Evolutionary conservation across 108 stramenopile genomes (phyloP).

Genomic region (Discostella stelligeroides): DNA sequence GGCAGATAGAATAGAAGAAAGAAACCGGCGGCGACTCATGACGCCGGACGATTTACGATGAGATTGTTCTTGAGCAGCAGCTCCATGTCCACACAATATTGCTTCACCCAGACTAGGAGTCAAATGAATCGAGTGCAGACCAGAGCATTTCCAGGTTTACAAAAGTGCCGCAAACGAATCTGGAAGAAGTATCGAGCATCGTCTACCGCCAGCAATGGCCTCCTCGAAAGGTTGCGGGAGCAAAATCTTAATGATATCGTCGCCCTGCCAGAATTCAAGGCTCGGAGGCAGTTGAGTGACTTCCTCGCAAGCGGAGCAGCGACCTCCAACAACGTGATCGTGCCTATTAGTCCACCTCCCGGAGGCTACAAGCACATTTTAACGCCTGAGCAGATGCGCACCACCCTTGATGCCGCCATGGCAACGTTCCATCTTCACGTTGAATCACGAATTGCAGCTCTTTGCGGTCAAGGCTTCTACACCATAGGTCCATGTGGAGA

Average conservation of each 20-base stretch:
- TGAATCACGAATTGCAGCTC: slow-evolving; percentile 77
- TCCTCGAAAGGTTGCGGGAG: slow-evolving; percentile 40
- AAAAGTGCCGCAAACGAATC: background rate
- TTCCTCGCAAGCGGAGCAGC: slow-evolving; percentile 25
- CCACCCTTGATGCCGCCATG: slow-evolving; percentile 65
- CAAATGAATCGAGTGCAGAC: slow-evolving; percentile 3
- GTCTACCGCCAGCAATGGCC: slow-evolving; percentile 3
- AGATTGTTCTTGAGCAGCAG: too few species aligned
- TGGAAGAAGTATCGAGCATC: slow-evolving; percentile 11
- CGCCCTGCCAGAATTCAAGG: slow-evolving; percentile 48
- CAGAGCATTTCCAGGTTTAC: background rate
- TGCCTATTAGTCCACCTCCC: slow-evolving; percentile 45
- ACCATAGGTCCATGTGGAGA: slow-evolving; percentile 94
- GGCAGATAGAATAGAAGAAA: too few species aligned
- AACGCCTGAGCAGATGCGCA: slow-evolving; percentile 36
- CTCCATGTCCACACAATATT: too few species aligned
- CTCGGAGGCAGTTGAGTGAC: slow-evolving; percentile 25
- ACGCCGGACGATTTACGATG: too few species aligned
- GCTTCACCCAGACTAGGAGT: too few species aligned
- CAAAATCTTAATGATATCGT: slow-evolving; percentile 48
- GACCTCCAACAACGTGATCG: slow-evolving; percentile 15
- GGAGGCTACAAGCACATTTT: slow-evolving; percentile 45
- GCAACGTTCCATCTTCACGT: slow-evolving; percentile 81
- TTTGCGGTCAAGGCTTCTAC: slow-evolving; percentile 82
- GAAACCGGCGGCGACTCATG: too few species aligned